A percentile compares a stretch with the other conserved stretches of the same genome.
Evolutionary conservation across 768 basidiomycete species (phyloP).

Genomic region (Leccinum imitatum): DNA sequence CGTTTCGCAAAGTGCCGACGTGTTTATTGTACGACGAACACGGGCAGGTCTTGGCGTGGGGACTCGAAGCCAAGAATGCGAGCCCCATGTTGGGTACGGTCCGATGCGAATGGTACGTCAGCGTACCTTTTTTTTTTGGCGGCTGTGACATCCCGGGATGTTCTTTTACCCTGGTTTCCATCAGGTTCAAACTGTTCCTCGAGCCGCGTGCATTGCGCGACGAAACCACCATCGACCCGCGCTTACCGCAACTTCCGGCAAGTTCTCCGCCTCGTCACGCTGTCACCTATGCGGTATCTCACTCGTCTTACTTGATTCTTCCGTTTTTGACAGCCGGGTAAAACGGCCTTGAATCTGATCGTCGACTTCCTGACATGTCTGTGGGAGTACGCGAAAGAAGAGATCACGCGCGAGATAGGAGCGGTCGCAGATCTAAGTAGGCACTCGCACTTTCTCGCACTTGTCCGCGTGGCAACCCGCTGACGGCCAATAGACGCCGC

Average conservation of each 20-base stretch:
- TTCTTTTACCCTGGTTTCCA: neutral
- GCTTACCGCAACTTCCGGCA: constrained; percentile 78
- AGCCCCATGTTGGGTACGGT: constrained; percentile 63
- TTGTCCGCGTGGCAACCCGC: neutral
- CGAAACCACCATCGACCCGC: constrained; percentile 66
- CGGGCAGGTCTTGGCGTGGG: constrained; percentile 80
- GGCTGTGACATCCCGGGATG: constrained; percentile 1
- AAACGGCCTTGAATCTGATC: constrained; percentile 75
- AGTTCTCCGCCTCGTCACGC: constrained; percentile 27
- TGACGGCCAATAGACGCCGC: constrained; percentile 57
- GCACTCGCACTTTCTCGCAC: constrained; percentile 19
- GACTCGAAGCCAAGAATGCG: constrained; percentile 83
- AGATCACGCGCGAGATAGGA: constrained; percentile 85
- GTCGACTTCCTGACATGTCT: constrained; percentile 79
- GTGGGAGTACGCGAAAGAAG: constrained; percentile 85
- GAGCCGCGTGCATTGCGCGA: constrained; percentile 81
- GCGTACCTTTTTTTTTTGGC: neutral
- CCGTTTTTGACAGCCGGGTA: constrained; percentile 54
- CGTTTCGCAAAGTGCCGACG: constrained; percentile 84
- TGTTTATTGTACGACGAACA: constrained; percentile 78
- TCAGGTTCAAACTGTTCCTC: constrained; percentile 82
- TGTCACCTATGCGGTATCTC: neutral
- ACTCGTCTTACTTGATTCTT: constrained; percentile 4
- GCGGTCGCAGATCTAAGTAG: constrained; percentile 81
- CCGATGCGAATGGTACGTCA: constrained; percentile 53